Conservation (phyloP, 495 filamentous ascomycete genomes). For the Haplographium delicatum region DNA sequence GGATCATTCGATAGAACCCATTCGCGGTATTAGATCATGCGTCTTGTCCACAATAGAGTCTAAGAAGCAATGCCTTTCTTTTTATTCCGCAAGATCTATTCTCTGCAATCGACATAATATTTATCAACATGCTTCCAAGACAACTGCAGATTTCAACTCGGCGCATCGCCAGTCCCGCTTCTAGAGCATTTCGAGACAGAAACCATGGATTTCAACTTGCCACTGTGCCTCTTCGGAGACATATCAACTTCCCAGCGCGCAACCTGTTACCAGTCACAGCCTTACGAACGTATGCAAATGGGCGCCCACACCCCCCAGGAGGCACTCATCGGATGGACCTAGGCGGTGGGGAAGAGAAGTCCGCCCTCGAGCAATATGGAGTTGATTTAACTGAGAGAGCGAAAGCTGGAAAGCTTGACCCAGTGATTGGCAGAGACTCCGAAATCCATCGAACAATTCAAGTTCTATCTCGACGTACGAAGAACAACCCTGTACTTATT, state of each 20-base stretch:
- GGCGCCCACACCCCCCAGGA: conserved; percentile 78
- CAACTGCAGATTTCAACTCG: conserved; percentile 13
- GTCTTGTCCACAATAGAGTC: neutral
- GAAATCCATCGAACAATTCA: conserved; percentile 95
- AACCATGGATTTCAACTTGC: neutral
- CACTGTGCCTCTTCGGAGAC: neutral
- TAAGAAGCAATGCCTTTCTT: conserved; percentile 6
- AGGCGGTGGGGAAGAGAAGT: conserved; percentile 67
- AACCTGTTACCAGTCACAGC: conserved; percentile 4
- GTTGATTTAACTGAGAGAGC: conserved; percentile 85
- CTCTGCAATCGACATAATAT: conserved; percentile 7
- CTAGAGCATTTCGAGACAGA: conserved; percentile 4
- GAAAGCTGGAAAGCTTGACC: conserved; percentile 85
- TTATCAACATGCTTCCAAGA: conserved; percentile 14
- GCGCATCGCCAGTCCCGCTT: conserved; percentile 19
- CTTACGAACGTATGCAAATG: conserved; percentile 64
- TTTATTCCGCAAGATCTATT: neutral
- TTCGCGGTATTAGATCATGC: neutral
- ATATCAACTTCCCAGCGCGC: conserved; percentile 1
- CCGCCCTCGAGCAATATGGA: conserved; percentile 85
- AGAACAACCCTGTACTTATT: conserved; percentile 95
- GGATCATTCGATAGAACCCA: conserved; percentile 5
- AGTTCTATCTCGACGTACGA: conserved; percentile 84
- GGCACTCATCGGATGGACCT: conserved; percentile 92
- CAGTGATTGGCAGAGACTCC: conserved; percentile 86